Evolutionary conservation across 352 stramenopile genomes (phyloP).

Genomic region (Plasmopara halstedii): DNA sequence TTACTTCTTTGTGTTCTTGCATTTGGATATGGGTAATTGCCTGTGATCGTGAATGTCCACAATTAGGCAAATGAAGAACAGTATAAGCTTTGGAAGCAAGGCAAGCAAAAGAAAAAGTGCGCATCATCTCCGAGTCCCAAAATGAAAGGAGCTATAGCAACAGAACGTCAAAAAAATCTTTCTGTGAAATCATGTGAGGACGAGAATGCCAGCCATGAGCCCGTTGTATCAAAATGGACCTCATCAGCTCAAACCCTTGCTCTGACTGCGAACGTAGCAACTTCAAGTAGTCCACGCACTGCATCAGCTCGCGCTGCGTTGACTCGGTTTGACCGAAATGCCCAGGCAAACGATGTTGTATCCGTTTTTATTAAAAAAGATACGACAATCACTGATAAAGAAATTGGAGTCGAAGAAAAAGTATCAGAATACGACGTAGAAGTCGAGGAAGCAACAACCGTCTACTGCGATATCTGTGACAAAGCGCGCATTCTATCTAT

Average conservation of each 20-base stretch:
- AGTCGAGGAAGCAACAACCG: conserved; percentile 53
- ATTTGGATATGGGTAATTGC: neutral
- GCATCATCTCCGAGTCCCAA: conserved; percentile 2
- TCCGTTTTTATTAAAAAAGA: conserved; percentile 27
- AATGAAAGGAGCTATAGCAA: conserved; percentile 1
- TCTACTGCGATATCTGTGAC: conserved; percentile 75
- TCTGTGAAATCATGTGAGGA: conserved; percentile 10
- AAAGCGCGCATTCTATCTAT: conserved; percentile 68
- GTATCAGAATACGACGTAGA: conserved; percentile 47
- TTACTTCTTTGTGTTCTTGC: neutral
- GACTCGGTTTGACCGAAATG: conserved; percentile 38
- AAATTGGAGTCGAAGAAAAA: conserved; percentile 38
- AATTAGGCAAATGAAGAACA: conserved; percentile 58
- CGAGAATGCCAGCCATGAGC: conserved; percentile 8
- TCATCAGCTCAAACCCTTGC: conserved; percentile 13
- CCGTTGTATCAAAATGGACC: conserved; percentile 8
- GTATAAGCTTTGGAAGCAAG: conserved; percentile 61
- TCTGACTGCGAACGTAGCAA: conserved; percentile 23
- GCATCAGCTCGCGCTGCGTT: conserved; percentile 50
- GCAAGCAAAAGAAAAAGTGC: conserved; percentile 9
- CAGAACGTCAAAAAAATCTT: conserved; percentile 4
- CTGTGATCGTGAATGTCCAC: neutral
- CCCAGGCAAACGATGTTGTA: conserved; percentile 34
- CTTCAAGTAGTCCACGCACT: conserved; percentile 27
- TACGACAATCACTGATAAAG: conserved; percentile 5